These are phyloP conservation scores for Uronychia binucleata DNA, from an alignment of 73 alveolate genomes.

Conservation along the genomic window DNA sequence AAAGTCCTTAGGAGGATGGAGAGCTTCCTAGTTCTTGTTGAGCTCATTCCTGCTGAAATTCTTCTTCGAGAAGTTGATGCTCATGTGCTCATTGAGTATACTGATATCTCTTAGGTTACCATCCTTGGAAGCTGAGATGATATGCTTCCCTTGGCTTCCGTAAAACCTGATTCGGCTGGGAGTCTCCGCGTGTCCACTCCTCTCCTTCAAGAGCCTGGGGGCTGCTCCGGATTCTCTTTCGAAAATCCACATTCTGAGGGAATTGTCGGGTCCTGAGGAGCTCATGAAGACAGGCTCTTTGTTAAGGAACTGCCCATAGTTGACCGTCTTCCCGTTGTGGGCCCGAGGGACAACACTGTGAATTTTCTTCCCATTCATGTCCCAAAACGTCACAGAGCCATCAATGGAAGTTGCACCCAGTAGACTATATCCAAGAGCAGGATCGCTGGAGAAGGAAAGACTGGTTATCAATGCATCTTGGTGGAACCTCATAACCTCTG, in stretches of 20 bases:
- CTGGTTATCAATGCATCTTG: conserved; percentile 69
- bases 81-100: conserved; percentile 85
- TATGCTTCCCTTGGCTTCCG: conserved; percentile 85
- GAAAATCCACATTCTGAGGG: conserved; percentile 88
- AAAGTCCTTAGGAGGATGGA: conserved; percentile 53
- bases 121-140: conserved; percentile 79
- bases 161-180: conserved; percentile 83
- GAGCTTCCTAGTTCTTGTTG: conserved; percentile 51
- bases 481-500: conserved; percentile 65
- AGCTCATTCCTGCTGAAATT: conserved; percentile 46
- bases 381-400: conserved; percentile 79
- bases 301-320: conserved; percentile 71
- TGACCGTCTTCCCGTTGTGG: conserved; percentile 66
- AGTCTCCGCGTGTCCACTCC: conserved; percentile 82
- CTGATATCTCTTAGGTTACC: conserved; percentile 78
- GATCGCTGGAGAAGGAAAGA: conserved; percentile 75
- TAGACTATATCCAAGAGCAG: conserved; percentile 65
- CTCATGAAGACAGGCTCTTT: conserved; percentile 82
- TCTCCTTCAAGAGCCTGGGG: conserved; percentile 77
- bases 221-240: conserved; percentile 73
- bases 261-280: conserved; percentile 85
- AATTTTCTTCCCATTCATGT: conserved; percentile 78
- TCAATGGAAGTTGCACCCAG: conserved; percentile 76
- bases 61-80: conserved; percentile 57
- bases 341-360: conserved; percentile 70